Evolutionary conservation across 2,329 filamentous ascomycete species (phyloP), one percentile per base, ranked within the genome.

Genomic region (Fusarium sp.): DNA sequence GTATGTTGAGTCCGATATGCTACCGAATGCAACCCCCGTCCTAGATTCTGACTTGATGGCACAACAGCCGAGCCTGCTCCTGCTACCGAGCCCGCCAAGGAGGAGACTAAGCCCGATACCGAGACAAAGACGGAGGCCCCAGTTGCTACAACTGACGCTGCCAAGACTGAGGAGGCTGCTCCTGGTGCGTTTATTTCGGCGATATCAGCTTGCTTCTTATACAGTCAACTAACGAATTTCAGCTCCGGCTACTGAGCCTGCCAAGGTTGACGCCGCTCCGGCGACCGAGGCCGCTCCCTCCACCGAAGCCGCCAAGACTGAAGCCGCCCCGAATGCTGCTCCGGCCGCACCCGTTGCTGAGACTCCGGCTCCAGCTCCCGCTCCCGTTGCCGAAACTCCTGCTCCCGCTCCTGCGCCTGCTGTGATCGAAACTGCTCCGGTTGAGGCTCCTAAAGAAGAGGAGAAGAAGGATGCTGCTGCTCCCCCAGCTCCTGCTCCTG

Each of bases 201-300:
- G n/a, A n/a, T n/a, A n/a, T n/a, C n/a, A n/a, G n/a, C n/a, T n/a
- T n/a, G n/a, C n/a, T n/a, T n/a, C n/a, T n/a, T n/a, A n/a, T n/a
- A n/a, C n/a, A n/a, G n/a, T n/a, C n/a, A n/a, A n/a, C n/a, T n/a
- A n/a, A n/a, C n/a, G n/a, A n/a, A n/a, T 52, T 30, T 58, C 66
- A 61, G 73, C 74, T 62, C 68, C 77, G 3, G 73, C 74, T 44
- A 70, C 75, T 37, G 73, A 70, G 66, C 65, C 72, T 36, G 69
- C 51, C 64, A 72, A 76, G 61, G 69, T 77, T n/a, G 78, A 78
- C 31, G 65, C 77, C 18, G 73, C 73, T 11, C 66, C 78, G 59
- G 66, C 72, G 34, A 72, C 77, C n/a, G 77, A 71, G 47, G 62
- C 71, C n/a, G 65, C 70, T 30, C 64, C 77, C 8, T 66, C 75